phyloP scores from a whole-genome alignment of 257 asterid species.

The Verbena officinalis region DNA sequence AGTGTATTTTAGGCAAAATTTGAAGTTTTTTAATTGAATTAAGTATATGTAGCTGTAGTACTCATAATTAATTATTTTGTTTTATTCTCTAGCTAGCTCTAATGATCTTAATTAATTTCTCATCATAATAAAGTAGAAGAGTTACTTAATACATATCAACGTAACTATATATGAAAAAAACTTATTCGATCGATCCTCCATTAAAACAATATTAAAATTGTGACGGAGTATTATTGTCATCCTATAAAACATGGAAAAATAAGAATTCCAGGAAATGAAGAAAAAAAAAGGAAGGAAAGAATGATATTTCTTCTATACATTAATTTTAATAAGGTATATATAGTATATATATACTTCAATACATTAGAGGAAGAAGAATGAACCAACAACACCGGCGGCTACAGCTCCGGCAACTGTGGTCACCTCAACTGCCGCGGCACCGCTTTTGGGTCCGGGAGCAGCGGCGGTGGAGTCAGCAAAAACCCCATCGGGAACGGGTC shows the following conservation, averaged over 20 bases:
- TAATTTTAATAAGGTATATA: not conserved
- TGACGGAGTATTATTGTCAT: not conserved
- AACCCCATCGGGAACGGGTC: conserved; percentile 44
- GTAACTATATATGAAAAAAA: no score
- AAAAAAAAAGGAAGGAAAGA: no score
- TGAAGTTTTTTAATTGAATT: no score
- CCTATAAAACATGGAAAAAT: not conserved
- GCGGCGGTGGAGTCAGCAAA: conserved; percentile 33
- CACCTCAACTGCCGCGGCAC: conserved; percentile 26
- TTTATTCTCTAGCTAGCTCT: no score
- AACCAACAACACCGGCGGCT: conserved; percentile 39
- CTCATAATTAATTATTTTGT: no score
- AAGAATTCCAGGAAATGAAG: not conserved
- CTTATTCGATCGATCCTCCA: no score
- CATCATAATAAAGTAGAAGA: no score
- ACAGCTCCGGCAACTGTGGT: conserved; percentile 29
- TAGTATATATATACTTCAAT: not conserved
- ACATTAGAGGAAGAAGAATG: conserved; percentile 39
- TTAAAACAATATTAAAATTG: not conserved
- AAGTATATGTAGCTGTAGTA: no score
- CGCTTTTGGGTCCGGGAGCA: conserved; percentile 24
- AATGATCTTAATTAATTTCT: no score
- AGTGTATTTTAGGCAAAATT: no score
- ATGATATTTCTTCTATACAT: no score
- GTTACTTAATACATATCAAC: no score